Evolutionary conservation across 495 filamentous ascomycete species (phyloP).

Genomic region (Podospora appendiculata): DNA sequence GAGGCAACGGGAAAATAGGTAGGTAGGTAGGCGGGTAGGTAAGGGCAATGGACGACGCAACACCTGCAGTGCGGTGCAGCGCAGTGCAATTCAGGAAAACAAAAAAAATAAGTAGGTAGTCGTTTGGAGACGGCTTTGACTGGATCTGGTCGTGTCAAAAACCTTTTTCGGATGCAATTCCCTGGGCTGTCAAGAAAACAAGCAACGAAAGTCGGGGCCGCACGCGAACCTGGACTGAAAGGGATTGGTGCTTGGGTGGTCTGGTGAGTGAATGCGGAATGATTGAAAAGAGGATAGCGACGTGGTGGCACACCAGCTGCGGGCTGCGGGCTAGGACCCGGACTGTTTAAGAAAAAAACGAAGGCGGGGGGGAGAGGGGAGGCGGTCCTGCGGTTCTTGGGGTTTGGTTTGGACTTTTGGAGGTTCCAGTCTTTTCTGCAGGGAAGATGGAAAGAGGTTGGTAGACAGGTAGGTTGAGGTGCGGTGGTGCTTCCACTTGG

Average conservation of each 20-base stretch:
- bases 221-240: slow-evolving; percentile 37
- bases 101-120: no score
- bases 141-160: slow-evolving; percentile 26
- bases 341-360: slow-evolving; percentile 39
- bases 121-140: slow-evolving; percentile 9
- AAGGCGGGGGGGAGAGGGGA: slow-evolving; percentile 40
- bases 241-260: slow-evolving; percentile 32
- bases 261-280: slow-evolving; percentile 40
- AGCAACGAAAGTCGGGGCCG: slow-evolving; percentile 25
- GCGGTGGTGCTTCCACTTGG: slow-evolving; percentile 3
- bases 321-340: slow-evolving; percentile 33
- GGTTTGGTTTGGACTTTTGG: slow-evolving; percentile 3
- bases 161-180: slow-evolving; percentile 33
- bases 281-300: slow-evolving; percentile 54
- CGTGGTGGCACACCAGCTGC: slow-evolving; percentile 42
- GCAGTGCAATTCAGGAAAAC: no score
- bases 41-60: not conserved
- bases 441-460: slow-evolving; percentile 16
- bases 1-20: slow-evolving; percentile 6
- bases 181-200: slow-evolving; percentile 34
- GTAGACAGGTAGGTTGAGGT: slow-evolving; percentile 7
- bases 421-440: slow-evolving; percentile 3
- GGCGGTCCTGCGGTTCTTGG: slow-evolving; percentile 21
- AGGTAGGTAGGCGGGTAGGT: slow-evolving; percentile 11
- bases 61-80: no score